A percentile compares a stretch with the other conserved stretches of the same genome.
These are phyloP conservation scores for Suaeda aralocaspica DNA, from an alignment of 148 eudicot species.

Conservation along the genomic window DNA sequence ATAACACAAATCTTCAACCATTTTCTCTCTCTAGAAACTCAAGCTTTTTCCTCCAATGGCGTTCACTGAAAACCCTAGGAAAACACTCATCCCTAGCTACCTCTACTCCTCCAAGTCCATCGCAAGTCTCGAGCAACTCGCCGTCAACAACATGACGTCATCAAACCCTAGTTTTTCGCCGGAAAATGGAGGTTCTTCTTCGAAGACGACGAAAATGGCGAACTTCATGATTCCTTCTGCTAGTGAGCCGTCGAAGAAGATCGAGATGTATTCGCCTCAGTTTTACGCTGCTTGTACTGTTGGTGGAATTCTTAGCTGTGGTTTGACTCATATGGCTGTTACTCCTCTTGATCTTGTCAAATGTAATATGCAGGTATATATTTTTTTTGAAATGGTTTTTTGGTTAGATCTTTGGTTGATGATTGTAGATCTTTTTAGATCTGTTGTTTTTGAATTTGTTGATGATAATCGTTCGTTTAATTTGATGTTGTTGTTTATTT, in stretches of 20 bases:
- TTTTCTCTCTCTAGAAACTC: constrained; percentile 8
- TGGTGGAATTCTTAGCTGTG: constrained; percentile 61
- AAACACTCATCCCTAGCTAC: constrained; percentile 41
- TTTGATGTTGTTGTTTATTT: not conserved
- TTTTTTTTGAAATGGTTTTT: not conserved
- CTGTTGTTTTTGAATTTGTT: not conserved
- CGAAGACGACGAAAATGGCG: not conserved
- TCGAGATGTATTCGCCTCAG: constrained; percentile 65
- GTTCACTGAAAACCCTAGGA: constrained; percentile 34
- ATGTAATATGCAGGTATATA: constrained; percentile 72
- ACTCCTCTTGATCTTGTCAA: constrained; percentile 81
- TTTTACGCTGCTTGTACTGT: constrained; percentile 54
- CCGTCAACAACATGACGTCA: constrained; percentile 1
- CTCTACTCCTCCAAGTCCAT: constrained; percentile 40
- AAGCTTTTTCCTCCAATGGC: constrained; percentile 34
- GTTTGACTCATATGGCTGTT: constrained; percentile 68
- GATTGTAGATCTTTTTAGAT: constrained; percentile 26
- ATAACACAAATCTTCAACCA: not conserved
- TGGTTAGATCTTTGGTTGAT: constrained; percentile 15
- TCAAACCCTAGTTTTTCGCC: constrained; percentile 32
- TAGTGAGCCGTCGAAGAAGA: constrained; percentile 40
- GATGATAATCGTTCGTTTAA: not conserved
- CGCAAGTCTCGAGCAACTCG: constrained; percentile 8
- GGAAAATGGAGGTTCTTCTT: constrained; percentile 3
- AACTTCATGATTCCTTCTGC: constrained; percentile 47